Conservation (phyloP, 2,329 filamentous ascomycete genomes). For the Fusarium pilosicola region DNA sequence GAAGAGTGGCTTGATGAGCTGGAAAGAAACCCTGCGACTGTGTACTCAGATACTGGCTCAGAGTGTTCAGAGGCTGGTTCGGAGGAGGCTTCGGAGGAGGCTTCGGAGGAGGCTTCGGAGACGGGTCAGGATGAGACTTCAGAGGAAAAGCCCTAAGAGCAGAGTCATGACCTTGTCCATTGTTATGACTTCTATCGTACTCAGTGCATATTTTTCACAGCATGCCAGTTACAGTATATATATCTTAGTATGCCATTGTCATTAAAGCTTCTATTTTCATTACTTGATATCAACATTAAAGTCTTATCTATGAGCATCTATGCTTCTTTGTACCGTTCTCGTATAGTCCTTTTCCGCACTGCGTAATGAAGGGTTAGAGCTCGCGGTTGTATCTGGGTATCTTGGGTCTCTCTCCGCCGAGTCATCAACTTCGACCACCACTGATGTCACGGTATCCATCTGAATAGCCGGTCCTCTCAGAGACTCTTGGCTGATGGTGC, state of each 20-base stretch:
- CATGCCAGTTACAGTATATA: neutral
- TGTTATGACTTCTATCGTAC: neutral
- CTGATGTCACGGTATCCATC: constrained; percentile 56
- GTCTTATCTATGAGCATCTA: constrained; percentile 5
- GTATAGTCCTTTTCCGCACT: constrained; percentile 43
- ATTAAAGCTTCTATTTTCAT: neutral
- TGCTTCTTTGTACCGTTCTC: constrained; percentile 6
- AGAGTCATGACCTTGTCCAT: rapidly evolving
- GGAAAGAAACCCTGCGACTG: neutral
- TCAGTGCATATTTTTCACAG: neutral
- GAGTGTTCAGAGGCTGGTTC: neutral
- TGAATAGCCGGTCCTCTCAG: constrained; percentile 54
- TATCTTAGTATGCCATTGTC: neutral
- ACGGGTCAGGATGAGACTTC: neutral
- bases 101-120: neutral
- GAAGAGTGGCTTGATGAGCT: neutral
- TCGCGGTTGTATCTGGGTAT: constrained; percentile 39
- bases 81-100: neutral
- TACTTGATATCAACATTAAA: neutral
- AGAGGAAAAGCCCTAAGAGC: neutral
- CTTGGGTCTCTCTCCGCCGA: constrained; percentile 39
- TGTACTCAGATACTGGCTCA: neutral
- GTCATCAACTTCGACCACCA: constrained; percentile 53
- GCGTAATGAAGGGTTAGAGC: constrained; percentile 41
- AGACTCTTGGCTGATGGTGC: constrained; percentile 47